These are phyloP conservation scores for Clarireedia homoeocarpa DNA, from an alignment of 2,329 filamentous ascomycete species.

Conservation along the genomic window DNA sequence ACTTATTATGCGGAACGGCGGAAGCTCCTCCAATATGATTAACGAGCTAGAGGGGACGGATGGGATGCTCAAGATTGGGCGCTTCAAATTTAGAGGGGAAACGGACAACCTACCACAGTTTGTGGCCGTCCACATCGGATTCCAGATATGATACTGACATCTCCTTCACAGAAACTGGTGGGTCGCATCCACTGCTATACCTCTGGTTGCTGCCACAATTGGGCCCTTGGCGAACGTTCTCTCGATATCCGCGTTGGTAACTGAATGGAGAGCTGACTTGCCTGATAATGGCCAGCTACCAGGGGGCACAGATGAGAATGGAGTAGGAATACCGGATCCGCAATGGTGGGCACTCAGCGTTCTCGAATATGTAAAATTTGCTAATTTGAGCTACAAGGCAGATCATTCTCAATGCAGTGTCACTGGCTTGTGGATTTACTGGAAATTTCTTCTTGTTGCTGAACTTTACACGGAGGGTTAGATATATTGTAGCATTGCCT, in stretches of 20 bases:
- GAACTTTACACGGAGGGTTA: slow-evolving; percentile 59
- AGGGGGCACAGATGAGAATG: slow-evolving; percentile 39
- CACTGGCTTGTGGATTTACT: slow-evolving; percentile 54
- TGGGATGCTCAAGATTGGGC: slow-evolving; percentile 22
- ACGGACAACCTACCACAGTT: slow-evolving; percentile 30
- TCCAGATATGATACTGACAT: neutral
- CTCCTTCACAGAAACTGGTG: slow-evolving; percentile 30
- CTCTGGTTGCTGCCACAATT: slow-evolving; percentile 58
- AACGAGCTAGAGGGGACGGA: slow-evolving; percentile 6
- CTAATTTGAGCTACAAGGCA: slow-evolving; percentile 34
- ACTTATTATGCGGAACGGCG: neutral
- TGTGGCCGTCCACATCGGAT: slow-evolving; percentile 4
- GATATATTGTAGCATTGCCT: slow-evolving; percentile 62
- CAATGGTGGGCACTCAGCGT: slow-evolving; percentile 39
- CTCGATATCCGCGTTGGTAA: slow-evolving; percentile 59
- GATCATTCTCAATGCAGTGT: slow-evolving; percentile 55
- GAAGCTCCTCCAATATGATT: neutral
- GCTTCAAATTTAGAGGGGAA: slow-evolving; percentile 27
- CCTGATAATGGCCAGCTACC: slow-evolving; percentile 38
- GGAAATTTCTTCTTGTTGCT: slow-evolving; percentile 61
- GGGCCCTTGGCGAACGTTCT: slow-evolving; percentile 64
- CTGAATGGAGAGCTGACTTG: slow-evolving; percentile 49
- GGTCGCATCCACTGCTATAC: slow-evolving; percentile 38
- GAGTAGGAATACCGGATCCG: slow-evolving; percentile 50
- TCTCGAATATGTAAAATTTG: neutral